Evolutionary conservation across 352 stramenopile species (phyloP).

Genomic region (Phytophthora tubulina): DNA sequence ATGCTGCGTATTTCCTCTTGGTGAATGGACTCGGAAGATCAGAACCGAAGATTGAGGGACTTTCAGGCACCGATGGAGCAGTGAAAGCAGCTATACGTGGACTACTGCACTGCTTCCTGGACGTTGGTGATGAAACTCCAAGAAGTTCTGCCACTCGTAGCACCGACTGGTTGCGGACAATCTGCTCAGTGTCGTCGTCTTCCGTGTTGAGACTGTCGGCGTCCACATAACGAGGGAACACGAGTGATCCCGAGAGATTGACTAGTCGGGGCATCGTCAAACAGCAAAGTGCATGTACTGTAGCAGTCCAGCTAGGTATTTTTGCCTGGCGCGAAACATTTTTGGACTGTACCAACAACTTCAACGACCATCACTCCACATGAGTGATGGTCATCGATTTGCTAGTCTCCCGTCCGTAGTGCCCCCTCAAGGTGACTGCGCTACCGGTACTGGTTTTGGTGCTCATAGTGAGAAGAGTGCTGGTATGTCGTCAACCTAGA

Average conservation of each 20-base stretch:
- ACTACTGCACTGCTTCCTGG: slow-evolving; percentile 23
- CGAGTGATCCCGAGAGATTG: slow-evolving; percentile 8
- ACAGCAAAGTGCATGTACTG: not conserved
- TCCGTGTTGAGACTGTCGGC: slow-evolving; percentile 29
- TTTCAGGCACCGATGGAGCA: not conserved
- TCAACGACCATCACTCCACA: slow-evolving; percentile 37
- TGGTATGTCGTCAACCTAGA: not conserved
- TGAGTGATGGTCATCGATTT: too few species aligned
- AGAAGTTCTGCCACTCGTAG: slow-evolving; percentile 29
- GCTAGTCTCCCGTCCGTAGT: too few species aligned
- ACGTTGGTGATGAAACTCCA: not conserved
- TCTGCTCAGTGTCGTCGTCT: slow-evolving; percentile 22
- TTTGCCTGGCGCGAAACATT: not conserved
- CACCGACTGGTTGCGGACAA: slow-evolving; percentile 21
- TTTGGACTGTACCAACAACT: slow-evolving; percentile 1
- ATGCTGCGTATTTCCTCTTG: slow-evolving; percentile 23
- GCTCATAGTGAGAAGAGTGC: too few species aligned
- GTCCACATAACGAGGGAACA: slow-evolving; percentile 41
- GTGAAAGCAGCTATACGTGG: slow-evolving; percentile 20
- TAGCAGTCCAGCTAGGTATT: not conserved
- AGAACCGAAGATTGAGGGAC: slow-evolving; percentile 1
- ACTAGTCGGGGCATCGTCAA: slow-evolving; percentile 23
- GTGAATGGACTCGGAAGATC: slow-evolving; percentile 15
- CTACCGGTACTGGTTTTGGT: too few species aligned
- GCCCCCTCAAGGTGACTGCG: too few species aligned